phyloP scores from a whole-genome alignment of 495 filamentous ascomycete species.

The Neurospora cerealis region DNA sequence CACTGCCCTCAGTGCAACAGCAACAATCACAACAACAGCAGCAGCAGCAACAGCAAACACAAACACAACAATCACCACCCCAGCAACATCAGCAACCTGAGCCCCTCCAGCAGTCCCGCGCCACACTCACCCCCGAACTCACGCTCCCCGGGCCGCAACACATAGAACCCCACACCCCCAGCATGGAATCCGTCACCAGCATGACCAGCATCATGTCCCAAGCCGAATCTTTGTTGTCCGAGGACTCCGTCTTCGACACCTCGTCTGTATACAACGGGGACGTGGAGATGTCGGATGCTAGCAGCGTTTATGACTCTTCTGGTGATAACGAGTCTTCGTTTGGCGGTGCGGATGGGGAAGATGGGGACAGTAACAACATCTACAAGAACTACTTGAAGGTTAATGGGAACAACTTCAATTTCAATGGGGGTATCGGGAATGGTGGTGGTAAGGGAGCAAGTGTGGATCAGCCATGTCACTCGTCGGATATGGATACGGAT shows the following conservation, averaged over 20 bases:
- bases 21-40: not conserved
- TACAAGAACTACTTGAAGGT: not conserved
- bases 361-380: not conserved
- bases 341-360: not conserved
- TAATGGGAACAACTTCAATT: not conserved
- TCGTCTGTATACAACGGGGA: constrained; percentile 11
- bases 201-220: not conserved
- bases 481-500: constrained; percentile 17
- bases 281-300: constrained; percentile 35
- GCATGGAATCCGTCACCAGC: constrained; percentile 5
- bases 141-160: not conserved
- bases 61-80: not conserved
- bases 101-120: not conserved
- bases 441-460: not conserved
- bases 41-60: not conserved
- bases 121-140: constrained; percentile 9
- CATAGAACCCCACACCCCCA: constrained; percentile 7
- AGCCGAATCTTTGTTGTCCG: not conserved
- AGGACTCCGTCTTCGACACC: not conserved
- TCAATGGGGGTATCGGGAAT: not conserved
- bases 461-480: not conserved
- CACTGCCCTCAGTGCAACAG: not conserved
- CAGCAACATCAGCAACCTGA: not conserved
- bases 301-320: constrained; percentile 18
- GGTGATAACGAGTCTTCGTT: constrained; percentile 15